These are phyloP conservation scores for Aspergillus olivimuriae DNA, from an alignment of 495 filamentous ascomycete species.

Conservation along the genomic window DNA sequence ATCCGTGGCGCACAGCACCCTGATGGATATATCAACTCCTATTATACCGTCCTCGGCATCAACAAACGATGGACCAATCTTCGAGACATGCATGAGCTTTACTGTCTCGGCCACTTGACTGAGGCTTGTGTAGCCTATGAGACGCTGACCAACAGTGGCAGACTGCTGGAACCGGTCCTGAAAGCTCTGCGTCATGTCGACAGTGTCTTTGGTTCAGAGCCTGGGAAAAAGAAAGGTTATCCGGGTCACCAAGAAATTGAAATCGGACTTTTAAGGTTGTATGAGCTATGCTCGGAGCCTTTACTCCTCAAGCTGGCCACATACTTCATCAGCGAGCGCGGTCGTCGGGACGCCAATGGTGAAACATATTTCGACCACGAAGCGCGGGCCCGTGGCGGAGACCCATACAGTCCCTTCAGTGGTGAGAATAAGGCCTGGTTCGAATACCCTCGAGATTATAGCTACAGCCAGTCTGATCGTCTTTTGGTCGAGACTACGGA, in stretches of 20 bases:
- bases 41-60: constrained; percentile 50
- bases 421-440: too few species aligned
- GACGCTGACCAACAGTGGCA: constrained; percentile 42
- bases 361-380: too few species aligned
- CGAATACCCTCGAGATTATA: too few species aligned
- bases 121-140: constrained; percentile 52
- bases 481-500: too few species aligned
- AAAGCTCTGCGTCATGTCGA: constrained; percentile 49
- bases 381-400: too few species aligned
- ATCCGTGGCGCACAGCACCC: constrained; percentile 46
- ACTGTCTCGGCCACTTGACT: constrained; percentile 49
- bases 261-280: constrained; percentile 49
- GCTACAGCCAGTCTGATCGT: constrained; percentile 35
- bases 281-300: constrained; percentile 37
- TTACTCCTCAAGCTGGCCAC: constrained; percentile 43
- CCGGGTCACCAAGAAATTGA: constrained; percentile 58
- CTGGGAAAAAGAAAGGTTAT: constrained; percentile 49
- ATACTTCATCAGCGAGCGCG: constrained; percentile 54
- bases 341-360: constrained; percentile 37
- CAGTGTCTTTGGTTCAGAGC: constrained; percentile 41
- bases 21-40: constrained; percentile 56
- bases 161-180: constrained; percentile 43
- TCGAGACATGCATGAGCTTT: constrained; percentile 56
- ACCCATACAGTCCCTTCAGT: too few species aligned
- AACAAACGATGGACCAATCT: constrained; percentile 50